Base-by-base conservation (phyloP, 495 filamentous ascomycete species). In the Sabuloglossum arenarium region DNA sequence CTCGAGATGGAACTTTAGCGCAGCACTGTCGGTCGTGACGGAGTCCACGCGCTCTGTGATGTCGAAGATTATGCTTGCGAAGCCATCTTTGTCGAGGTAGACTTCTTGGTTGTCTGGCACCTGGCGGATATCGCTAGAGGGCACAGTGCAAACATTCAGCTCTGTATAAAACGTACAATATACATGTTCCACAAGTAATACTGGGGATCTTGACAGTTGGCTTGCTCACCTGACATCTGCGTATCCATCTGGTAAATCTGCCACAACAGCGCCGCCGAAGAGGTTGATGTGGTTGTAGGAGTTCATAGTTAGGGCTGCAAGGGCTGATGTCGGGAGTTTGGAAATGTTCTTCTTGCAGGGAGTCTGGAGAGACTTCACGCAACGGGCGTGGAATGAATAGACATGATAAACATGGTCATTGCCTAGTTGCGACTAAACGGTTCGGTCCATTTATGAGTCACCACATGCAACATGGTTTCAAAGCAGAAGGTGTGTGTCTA, bases 91-190 rank as follows among this genome's bases (percentile, higher is more conserved):
- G 65, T 86, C 86, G 66, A 98, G 80, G 68, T 80, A 94, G 61
- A 95, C 81, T 74, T 98, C 91, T 70, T 98, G 88, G 68, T 94
- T 80, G 66, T 95, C 85, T 49, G 91, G 91, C 42, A 98, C 79
- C 72, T 90, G 79, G 65, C 91, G 87, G 66, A 95, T 78, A 54
- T 72, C 73, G 69, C 86, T 93, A 59, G 24, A 21, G 1, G n/a
- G n/a, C 34, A n/a, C 11, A 24, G 53, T 57, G 46, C 19, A n/a
- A n/a, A 39, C 46, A 21, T 9, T 8, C 8, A 19, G n/a, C 8
- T 50, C 25, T 8, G 25, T 11, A 28, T 21, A 25, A 31, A 42
- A 57, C 53, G 27, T 25, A 46, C n/a, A 30, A 53, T 21, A 29
- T 30, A 29, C 54, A 45, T n/a, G 28, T 16, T 57, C 39, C 19